phyloP scores from a whole-genome alignment of 2,329 filamentous ascomycete genomes.

The Claviceps digitariae region DNA sequence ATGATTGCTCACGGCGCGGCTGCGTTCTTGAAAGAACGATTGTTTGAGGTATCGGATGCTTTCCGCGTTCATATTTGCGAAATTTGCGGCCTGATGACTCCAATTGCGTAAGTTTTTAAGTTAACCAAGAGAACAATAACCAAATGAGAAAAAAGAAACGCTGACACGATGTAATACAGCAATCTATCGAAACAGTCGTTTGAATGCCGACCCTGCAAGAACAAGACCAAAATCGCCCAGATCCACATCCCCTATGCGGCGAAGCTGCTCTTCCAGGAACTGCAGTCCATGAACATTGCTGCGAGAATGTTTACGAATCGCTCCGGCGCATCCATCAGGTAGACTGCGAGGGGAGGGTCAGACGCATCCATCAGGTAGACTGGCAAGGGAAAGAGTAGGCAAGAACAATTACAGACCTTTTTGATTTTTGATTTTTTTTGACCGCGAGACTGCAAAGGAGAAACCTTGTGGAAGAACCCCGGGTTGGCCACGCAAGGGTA shows the following conservation, averaged over 20 bases:
- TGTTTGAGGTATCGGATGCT: constrained; percentile 95
- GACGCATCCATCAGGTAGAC: constrained; percentile 46
- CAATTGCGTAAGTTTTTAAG: constrained; percentile 69
- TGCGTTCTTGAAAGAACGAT: constrained; percentile 89
- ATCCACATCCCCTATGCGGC: constrained; percentile 96
- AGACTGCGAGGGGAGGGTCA: constrained; percentile 9
- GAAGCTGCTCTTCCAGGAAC: constrained; percentile 95
- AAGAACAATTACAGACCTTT: not conserved
- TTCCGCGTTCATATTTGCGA: constrained; percentile 98
- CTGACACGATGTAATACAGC: constrained; percentile 34
- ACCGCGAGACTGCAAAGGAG: not conserved
- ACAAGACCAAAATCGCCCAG: constrained; percentile 97
- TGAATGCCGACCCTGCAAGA: constrained; percentile 94
- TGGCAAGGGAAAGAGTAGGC: too few relatives aligned
- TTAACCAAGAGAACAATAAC: not conserved
- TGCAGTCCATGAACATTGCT: constrained; percentile 97
- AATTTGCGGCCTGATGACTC: constrained; percentile 97
- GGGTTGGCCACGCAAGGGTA: constrained; percentile 3
- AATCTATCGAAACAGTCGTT: constrained; percentile 93
- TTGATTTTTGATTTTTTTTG: not conserved
- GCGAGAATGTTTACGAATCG: constrained; percentile 90
- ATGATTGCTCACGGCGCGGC: constrained; percentile 99
- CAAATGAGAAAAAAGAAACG: not conserved
- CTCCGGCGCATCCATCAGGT: constrained; percentile 60
- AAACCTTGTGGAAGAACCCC: not conserved